phyloP scores from a whole-genome alignment of 2,329 filamentous ascomycete species.

The Domatiomyces catenatus region DNA sequence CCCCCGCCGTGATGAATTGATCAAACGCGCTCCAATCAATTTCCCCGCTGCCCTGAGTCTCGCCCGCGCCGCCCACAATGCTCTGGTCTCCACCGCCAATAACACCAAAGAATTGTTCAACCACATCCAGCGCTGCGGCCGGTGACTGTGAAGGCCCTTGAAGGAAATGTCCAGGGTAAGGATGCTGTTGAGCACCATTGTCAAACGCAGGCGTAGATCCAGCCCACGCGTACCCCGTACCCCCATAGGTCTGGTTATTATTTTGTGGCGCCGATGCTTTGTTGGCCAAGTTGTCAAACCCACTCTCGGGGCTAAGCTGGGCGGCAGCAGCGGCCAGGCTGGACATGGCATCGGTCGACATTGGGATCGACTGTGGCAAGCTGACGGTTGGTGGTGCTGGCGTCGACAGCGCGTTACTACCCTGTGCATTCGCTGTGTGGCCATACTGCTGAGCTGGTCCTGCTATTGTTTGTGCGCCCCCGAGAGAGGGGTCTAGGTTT shows the following conservation, averaged over 20 bases:
- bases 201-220: background rate
- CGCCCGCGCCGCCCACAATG: constrained; percentile 74
- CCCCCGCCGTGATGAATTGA: background rate
- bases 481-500: background rate
- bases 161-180: background rate
- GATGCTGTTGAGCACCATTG: background rate
- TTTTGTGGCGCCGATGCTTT: background rate
- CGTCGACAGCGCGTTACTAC: background rate
- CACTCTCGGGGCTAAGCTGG: background rate
- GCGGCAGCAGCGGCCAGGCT: background rate
- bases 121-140: background rate
- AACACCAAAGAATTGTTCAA: background rate
- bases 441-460: background rate
- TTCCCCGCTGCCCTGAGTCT: constrained; percentile 59
- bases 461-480: background rate
- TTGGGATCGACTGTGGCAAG: background rate
- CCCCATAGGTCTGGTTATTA: background rate
- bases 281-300: background rate
- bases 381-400: background rate
- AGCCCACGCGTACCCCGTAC: background rate
- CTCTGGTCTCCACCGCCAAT: constrained; percentile 55
- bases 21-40: constrained; percentile 1
- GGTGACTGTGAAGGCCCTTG: background rate
- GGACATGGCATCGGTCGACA: background rate
- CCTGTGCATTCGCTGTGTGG: background rate